A percentile compares a stretch with the other conserved stretches of the same genome.
Conservation (phyloP, 805 yeast genomes). For the Candida palmyrensis region DNA sequence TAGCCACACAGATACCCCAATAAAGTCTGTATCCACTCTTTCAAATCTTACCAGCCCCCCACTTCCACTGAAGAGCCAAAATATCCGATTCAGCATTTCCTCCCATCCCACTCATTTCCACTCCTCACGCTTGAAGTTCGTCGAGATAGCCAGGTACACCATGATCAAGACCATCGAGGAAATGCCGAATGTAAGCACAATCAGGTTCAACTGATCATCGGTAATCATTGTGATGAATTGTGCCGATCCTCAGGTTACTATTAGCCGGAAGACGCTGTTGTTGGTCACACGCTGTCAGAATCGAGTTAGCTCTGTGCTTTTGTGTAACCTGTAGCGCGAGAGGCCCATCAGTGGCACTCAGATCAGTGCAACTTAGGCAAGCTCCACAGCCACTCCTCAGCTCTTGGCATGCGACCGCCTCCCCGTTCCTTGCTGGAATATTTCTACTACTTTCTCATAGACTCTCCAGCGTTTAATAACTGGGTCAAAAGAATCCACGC, state of each 20-base stretch:
- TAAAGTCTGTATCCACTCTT: too few relatives aligned
- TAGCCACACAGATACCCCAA: too few relatives aligned
- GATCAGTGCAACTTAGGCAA: neutral
- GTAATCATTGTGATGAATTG: slow-evolving; percentile 77
- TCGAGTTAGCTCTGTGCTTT: too few relatives aligned
- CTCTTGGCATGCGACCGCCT: slow-evolving; percentile 7
- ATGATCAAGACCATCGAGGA: slow-evolving; percentile 65
- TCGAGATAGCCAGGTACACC: slow-evolving; percentile 61
- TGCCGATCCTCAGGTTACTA: too few relatives aligned
- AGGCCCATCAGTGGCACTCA: too few relatives aligned
- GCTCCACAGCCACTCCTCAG: neutral
- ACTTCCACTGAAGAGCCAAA: too few relatives aligned
- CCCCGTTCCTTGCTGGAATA: slow-evolving; percentile 43
- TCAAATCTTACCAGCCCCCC: too few relatives aligned
- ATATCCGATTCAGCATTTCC: neutral
- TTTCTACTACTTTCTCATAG: slow-evolving; percentile 40
- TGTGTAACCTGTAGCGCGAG: too few relatives aligned
- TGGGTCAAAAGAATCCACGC: slow-evolving; percentile 63
- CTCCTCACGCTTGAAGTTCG: slow-evolving; percentile 31
- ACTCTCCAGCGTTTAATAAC: slow-evolving; percentile 54
- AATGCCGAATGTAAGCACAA: slow-evolving; percentile 72
- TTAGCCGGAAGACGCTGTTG: too few relatives aligned
- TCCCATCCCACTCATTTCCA: neutral
- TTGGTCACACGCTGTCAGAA: too few relatives aligned
- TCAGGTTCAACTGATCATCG: slow-evolving; percentile 70